Base-by-base conservation (phyloP, 192 early-diverging fungal genomes). In the Backusella tarrabulga region DNA sequence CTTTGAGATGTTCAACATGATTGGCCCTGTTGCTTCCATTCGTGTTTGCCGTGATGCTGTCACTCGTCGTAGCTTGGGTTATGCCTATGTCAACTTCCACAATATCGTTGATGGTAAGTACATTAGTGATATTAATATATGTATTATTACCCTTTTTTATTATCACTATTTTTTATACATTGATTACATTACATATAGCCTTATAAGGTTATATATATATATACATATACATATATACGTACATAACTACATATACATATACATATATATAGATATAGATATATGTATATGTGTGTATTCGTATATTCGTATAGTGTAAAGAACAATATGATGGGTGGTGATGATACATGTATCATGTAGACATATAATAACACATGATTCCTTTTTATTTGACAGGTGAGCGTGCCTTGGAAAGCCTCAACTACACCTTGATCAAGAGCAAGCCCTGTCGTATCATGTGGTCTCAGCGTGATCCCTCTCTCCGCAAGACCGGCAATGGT, bases 1-100 rank as follows among this genome's bases (percentile, higher is more conserved):
- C 71, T 99, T 96, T 74, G 98, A 99, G 85, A 91, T 97, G 85
- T 99, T 99, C 90, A 96, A 95, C 90, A 91, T 92, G 82, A 82
- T 96, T 74, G 97, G 97, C 54, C 95, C 96, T 34, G 97, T 99
- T 81, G 94, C 97, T 71, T 95, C 93, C 77, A 98, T 99, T 80
- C 95, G 98, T 86, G 97, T 99, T 68, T 99, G 98, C 86, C 90
- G 98, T 80, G 98, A 99, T 86, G 94, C 96, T 66, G 95, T 98
- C 75, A 99, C 97, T 76, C 93, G 97, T 75, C 94, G 96, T 83
- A 93, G 92, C 75, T 88, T 99, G 76, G 97, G 97, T 66, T 99
- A 99, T 85, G 96, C 95, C 74, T 99, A 99, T 87, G 97, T 99
- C 84, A 99, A 99, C 93, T 99, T 92, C 90, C 94, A 96, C 87